A percentile compares a stretch with the other conserved stretches of the same genome.
These are phyloP conservation scores for Tympanopsis confertula DNA, from an alignment of 2,329 filamentous ascomycete species.

Conservation along the genomic window DNA sequence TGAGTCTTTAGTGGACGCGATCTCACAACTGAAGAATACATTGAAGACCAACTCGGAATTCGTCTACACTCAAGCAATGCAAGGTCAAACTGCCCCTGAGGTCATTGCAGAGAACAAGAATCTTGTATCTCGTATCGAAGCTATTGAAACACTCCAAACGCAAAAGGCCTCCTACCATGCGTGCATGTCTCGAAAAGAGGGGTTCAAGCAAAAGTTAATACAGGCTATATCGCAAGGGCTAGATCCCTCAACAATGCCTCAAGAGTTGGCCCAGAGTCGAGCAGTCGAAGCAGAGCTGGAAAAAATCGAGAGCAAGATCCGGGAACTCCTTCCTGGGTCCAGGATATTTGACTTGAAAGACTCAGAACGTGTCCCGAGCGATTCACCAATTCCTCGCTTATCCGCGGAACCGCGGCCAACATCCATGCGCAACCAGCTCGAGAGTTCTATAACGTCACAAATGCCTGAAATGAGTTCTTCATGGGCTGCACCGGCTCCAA, in stretches of 20 bases:
- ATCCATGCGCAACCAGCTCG: no score
- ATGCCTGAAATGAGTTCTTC: no score
- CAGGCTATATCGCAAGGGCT: conserved; percentile 18
- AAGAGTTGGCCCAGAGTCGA: conserved; percentile 21
- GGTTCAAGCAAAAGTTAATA: conserved; percentile 21
- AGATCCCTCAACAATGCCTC: conserved; percentile 6
- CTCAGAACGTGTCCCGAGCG: neutral
- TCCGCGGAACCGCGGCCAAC: no score
- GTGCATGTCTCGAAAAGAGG: conserved; percentile 15
- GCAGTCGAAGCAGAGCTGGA: neutral
- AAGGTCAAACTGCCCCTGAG: neutral
- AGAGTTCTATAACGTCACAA: no score
- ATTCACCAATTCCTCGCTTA: no score
- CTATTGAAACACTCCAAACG: conserved; percentile 12
- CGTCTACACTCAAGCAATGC: neutral
- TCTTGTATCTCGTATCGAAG: conserved; percentile 6
- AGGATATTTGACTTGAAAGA: neutral
- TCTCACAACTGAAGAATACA: neutral
- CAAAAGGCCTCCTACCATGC: conserved; percentile 14
- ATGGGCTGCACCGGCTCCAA: no score
- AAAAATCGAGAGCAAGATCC: neutral
- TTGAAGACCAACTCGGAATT: neutral
- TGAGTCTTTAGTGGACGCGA: neutral
- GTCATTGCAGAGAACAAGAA: neutral
- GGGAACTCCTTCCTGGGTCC: neutral